Percentiles rank a stretch among this genome's conserved stretches.
Evolutionary conservation across 352 stramenopile genomes (phyloP).

Genomic region (Phytophthora ohioensis): DNA sequence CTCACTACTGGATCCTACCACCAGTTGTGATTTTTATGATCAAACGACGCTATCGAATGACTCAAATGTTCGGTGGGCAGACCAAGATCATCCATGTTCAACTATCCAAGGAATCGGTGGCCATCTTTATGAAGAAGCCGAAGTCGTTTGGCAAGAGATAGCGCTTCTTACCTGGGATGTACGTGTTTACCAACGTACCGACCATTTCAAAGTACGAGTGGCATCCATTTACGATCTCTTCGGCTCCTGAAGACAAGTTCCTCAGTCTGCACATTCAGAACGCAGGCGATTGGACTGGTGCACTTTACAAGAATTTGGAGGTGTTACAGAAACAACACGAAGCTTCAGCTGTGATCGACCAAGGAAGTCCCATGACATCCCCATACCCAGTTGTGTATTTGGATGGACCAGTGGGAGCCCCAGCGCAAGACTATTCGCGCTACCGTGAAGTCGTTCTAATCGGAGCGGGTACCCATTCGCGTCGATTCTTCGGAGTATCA

Average conservation of each 20-base stretch:
- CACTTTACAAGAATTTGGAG: conserved; percentile 58
- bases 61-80: conserved; percentile 58
- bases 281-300: conserved; percentile 72
- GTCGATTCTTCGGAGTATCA: conserved; percentile 74
- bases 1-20: conserved; percentile 63
- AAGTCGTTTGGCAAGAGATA: conserved; percentile 55
- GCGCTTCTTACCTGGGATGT: conserved; percentile 76
- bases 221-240: conserved; percentile 93
- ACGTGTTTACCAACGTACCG: conserved; percentile 87
- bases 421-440: conserved; percentile 68
- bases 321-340: conserved; percentile 44
- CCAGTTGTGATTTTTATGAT: conserved; percentile 67
- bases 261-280: conserved; percentile 78
- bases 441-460: conserved; percentile 76
- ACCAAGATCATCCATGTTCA: conserved; percentile 59
- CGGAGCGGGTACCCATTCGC: conserved; percentile 72
- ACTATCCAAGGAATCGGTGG: conserved; percentile 62
- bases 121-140: conserved; percentile 75
- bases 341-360: conserved; percentile 35
- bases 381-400: conserved; percentile 63
- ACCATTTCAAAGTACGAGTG: conserved; percentile 81
- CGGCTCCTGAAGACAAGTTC: conserved; percentile 73
- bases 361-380: conserved; percentile 34
- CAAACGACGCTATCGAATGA: conserved; percentile 71
- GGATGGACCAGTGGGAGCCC: conserved; percentile 67